phyloP scores from a whole-genome alignment of 768 basidiomycete genomes.

The Termitomyces sp. region DNA sequence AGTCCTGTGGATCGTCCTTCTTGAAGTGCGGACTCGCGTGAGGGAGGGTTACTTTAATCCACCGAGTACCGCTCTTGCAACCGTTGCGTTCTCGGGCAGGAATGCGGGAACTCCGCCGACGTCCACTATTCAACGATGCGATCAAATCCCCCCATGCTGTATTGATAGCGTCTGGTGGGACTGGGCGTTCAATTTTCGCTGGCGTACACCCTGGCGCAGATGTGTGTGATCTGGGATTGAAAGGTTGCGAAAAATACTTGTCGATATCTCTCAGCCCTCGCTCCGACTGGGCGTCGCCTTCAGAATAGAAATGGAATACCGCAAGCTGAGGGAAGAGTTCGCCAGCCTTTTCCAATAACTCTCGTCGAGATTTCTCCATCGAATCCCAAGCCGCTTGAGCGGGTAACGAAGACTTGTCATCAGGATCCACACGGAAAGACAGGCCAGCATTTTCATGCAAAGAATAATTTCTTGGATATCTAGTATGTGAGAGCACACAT shows the following conservation, averaged over 20 bases:
- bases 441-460: constrained; percentile 1
- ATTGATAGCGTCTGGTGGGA: neutral
- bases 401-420: neutral
- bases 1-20: neutral
- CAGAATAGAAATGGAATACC: constrained; percentile 6
- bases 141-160: neutral
- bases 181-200: neutral
- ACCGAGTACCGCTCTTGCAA: neutral
- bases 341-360: neutral
- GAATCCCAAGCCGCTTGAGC: neutral
- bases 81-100: neutral
- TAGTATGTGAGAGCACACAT: neutral
- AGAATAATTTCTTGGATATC: neutral
- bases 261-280: neutral
- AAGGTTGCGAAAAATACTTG: neutral
- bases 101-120: constrained; percentile 1
- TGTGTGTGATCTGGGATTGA: neutral
- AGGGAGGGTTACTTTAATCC: neutral
- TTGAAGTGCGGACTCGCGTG: neutral
- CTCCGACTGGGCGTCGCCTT: neutral
- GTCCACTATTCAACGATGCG: neutral
- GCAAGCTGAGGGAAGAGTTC: constrained; percentile 3
- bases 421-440: neutral
- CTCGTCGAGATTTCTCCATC: neutral
- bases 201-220: neutral